These are phyloP conservation scores for Colletotrichum aenigma DNA, from an alignment of 2,329 filamentous ascomycete species.

Conservation along the genomic window DNA sequence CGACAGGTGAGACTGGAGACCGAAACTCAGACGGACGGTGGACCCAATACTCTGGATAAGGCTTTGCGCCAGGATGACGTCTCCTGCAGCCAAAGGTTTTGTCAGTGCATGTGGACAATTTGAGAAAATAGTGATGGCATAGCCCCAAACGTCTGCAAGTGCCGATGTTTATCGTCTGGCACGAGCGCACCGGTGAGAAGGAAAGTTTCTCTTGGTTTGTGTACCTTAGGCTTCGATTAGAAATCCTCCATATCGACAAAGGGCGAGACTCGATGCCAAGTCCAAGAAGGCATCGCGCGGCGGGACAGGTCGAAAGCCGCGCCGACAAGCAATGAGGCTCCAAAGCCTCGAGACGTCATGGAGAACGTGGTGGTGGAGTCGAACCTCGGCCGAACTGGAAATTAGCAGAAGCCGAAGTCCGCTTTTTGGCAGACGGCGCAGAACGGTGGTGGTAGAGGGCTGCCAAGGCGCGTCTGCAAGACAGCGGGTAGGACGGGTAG, in stretches of 20 bases:
- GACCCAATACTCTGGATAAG: neutral
- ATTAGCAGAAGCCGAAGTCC: constrained; percentile 17
- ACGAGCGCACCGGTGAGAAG: neutral
- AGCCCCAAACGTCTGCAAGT: neutral
- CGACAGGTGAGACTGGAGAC: neutral
- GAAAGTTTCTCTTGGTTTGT: neutral
- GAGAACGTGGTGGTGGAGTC: neutral
- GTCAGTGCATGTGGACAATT: neutral
- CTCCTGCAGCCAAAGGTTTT: neutral
- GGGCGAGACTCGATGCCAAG: neutral
- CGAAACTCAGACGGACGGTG: neutral
- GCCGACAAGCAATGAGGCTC: constrained; percentile 13
- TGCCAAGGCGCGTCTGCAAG: neutral
- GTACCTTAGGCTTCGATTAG: neutral
- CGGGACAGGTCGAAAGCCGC: neutral
- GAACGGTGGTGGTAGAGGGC: neutral
- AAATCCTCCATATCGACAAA: neutral
- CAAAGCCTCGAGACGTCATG: constrained; percentile 5
- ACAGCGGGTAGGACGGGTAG: neutral
- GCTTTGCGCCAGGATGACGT: constrained; percentile 1
- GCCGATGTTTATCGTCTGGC: neutral
- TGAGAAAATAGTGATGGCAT: neutral
- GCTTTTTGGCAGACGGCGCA: neutral
- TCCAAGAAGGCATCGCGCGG: neutral
- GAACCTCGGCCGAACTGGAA: constrained; percentile 9